Percentiles rank a stretch among this genome's conserved stretches.
Conservation (phyloP, 73 alveolate species). For the Tetrahymena elliotti region DNA sequence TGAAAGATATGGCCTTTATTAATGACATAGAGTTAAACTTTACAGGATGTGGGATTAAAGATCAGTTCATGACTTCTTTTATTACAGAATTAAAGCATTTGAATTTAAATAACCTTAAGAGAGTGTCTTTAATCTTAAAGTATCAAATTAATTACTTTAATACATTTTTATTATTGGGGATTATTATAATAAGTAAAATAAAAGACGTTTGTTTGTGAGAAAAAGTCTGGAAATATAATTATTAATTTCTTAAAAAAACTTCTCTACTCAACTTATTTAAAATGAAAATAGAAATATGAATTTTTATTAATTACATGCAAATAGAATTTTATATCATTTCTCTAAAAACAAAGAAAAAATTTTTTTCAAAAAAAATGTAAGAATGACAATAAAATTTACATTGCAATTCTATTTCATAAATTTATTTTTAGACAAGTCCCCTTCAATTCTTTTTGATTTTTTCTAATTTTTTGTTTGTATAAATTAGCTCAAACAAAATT, state of each 20-base stretch:
- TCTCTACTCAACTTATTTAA: not conserved
- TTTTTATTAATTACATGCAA: too few species aligned
- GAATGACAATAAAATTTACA: too few species aligned
- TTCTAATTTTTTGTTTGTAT: not conserved
- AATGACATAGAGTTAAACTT: not conserved
- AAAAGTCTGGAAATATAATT: too few species aligned
- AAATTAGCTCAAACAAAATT: not conserved
- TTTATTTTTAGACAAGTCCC: too few species aligned
- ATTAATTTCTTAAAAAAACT: not conserved
- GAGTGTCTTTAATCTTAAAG: not conserved
- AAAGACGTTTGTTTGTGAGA: not conserved
- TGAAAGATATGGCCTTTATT: not conserved
- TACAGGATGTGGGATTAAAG: not conserved
- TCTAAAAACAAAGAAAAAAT: too few species aligned
- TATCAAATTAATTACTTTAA: not conserved
- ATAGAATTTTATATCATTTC: not conserved
- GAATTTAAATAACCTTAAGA: not conserved
- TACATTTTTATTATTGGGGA: not conserved
- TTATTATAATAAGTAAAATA: not conserved
- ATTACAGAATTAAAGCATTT: not conserved
- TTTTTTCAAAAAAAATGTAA: too few species aligned
- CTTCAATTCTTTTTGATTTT: too few species aligned
- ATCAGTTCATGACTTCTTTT: not conserved
- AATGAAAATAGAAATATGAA: too few species aligned
- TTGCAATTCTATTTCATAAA: too few species aligned